A percentile compares a stretch with the other conserved stretches of the same genome.
phyloP scores from a whole-genome alignment of 345 rosid species.

The Brassica carinata region DNA sequence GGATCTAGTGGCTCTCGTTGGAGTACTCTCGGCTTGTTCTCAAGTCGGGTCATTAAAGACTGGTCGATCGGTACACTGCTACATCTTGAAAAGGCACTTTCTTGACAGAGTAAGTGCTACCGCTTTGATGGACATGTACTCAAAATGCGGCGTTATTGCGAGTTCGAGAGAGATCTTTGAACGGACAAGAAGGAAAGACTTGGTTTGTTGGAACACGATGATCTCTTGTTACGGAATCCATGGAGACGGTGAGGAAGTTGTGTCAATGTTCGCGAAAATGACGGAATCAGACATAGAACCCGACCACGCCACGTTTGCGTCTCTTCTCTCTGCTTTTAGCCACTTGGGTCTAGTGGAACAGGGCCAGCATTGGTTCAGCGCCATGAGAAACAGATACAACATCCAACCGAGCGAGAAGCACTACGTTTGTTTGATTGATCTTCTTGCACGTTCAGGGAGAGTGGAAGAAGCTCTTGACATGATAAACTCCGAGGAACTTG shows the following conservation, averaged over 20 bases:
- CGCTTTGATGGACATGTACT: slow-evolving; percentile 67
- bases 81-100: slow-evolving; percentile 50
- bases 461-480: slow-evolving; percentile 64
- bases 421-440: slow-evolving; percentile 71
- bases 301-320: slow-evolving; percentile 66
- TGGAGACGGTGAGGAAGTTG: slow-evolving; percentile 67
- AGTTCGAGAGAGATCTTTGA: slow-evolving; percentile 53
- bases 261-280: slow-evolving; percentile 58
- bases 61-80: slow-evolving; percentile 63
- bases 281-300: slow-evolving; percentile 49
- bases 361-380: slow-evolving; percentile 60
- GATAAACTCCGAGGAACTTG: slow-evolving; percentile 49
- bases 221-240: slow-evolving; percentile 68
- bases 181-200: slow-evolving; percentile 50
- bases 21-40: slow-evolving; percentile 58
- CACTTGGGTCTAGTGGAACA: slow-evolving; percentile 69
- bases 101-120: slow-evolving; percentile 51
- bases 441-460: slow-evolving; percentile 67
- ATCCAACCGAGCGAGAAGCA: slow-evolving; percentile 68
- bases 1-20: slow-evolving; percentile 56
- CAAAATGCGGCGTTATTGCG: slow-evolving; percentile 66
- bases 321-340: slow-evolving; percentile 74
- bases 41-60: slow-evolving; percentile 60
- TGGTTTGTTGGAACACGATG: slow-evolving; percentile 71
- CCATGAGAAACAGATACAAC: slow-evolving; percentile 48